Base-by-base conservation (phyloP, 2,329 filamentous ascomycete genomes). In the Fusarium nematophilum region DNA sequence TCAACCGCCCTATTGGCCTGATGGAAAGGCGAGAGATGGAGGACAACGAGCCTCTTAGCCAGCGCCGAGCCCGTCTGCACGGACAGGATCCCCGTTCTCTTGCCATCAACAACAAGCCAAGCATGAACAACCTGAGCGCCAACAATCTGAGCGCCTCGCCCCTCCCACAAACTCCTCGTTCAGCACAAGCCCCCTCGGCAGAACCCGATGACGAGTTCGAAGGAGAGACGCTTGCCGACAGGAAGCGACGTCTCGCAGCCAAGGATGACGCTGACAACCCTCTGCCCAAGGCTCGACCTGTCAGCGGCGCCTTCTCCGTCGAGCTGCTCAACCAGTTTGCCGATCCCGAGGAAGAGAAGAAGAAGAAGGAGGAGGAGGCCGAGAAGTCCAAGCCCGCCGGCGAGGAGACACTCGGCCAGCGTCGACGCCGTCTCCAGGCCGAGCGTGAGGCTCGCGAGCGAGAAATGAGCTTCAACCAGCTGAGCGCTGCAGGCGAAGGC, bases 31-130 rank as follows among this genome's bases (percentile, higher is more conserved):
- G 92, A 39, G 90, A 96, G 55, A 78, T 95, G 63, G 95, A 99
- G 72, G 95, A 99, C 69, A 95, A 93, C 50, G 95, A 98, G 72
- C 93, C 95, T 0, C 80, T 97, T 15, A 93, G 90, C 67, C 83
- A 83, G 31, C 88, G 93, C 3, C 87, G 91, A 40, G 90, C 89
- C 33, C 84, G 93, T 51, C 81, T 97, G 6, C 84, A 89, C 36
- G 91, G 91, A 30, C 81, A 84, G 13, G 78, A 81, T 36, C 82
- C 83, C 14, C 75, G 77, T 36, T 75, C 76, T 0, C 72, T 77
- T 6, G 72, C 71, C 5, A 37, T 63, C 6, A 65, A 73, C 50
- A 73, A 72, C 45, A 78, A 77, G 40, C 76, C 76, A 36, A 84
- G 77, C 66, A 75, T 78, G 61, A 75, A 84, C 62, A 76, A 76